These are phyloP conservation scores for Trypanosoma lewisi DNA, from an alignment of 208 protist species.

Conservation along the genomic window DNA sequence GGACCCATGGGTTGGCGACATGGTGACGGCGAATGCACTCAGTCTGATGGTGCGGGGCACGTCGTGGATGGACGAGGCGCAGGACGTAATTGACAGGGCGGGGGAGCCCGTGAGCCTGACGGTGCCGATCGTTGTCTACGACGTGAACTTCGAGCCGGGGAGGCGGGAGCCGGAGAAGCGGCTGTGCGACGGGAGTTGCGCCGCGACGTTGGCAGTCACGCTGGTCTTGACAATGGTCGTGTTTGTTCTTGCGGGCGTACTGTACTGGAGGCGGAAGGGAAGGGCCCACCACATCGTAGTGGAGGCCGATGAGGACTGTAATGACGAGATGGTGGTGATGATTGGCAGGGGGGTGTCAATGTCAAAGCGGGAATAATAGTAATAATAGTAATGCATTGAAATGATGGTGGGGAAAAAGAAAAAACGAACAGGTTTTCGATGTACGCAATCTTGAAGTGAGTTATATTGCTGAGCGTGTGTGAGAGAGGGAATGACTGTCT, in stretches of 20 bases:
- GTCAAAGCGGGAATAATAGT: too few relatives aligned
- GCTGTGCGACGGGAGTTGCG: constrained; percentile 15
- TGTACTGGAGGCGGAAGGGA: constrained; percentile 3
- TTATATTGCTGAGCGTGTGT: not conserved
- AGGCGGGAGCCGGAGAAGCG: not conserved
- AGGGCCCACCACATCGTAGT: not conserved
- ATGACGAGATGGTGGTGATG: constrained; percentile 12
- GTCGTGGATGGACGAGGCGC: constrained; percentile 15
- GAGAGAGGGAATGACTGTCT: not conserved
- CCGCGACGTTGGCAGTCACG: not conserved
- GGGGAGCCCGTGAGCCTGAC: not conserved
- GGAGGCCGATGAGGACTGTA: not conserved
- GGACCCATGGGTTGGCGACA: constrained; percentile 27
- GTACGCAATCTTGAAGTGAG: too few relatives aligned
- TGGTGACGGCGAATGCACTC: constrained; percentile 26
- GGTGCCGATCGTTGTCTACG: constrained; percentile 22
- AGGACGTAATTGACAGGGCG: not conserved
- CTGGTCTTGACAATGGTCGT: not conserved
- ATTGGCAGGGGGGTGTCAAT: too few relatives aligned
- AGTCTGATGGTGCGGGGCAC: constrained; percentile 25
- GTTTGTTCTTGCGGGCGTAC: not conserved
- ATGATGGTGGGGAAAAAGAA: too few relatives aligned
- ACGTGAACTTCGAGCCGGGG: constrained; percentile 19
- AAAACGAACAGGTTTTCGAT: too few relatives aligned
- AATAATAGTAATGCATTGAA: too few relatives aligned